Conservation (phyloP, 2,329 filamentous ascomycete species). For the Aspergillus sp. region DNA sequence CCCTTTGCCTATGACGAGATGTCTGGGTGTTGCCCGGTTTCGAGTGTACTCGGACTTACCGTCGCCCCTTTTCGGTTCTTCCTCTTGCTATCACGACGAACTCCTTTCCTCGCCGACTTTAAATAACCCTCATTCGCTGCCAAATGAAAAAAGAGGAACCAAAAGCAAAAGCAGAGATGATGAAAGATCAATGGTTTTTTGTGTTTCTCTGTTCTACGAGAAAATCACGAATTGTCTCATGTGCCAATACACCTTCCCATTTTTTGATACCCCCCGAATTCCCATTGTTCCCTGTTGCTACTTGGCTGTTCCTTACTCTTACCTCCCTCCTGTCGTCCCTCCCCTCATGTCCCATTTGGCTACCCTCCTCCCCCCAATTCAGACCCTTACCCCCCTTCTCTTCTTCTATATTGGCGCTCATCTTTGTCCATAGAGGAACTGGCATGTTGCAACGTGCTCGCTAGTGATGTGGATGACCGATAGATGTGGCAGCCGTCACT, state of each 20-base stretch:
- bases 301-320: background rate
- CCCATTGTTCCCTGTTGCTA: background rate
- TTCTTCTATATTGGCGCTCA: constrained; percentile 31
- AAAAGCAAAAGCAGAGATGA: constrained; percentile 11
- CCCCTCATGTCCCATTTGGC: constrained; percentile 3
- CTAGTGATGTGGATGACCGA: constrained; percentile 6
- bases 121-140: background rate
- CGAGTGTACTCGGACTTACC: constrained; percentile 28
- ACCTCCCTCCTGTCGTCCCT: constrained; percentile 7
- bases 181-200: constrained; percentile 5
- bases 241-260: constrained; percentile 8
- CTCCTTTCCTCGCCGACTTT: background rate
- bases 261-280: constrained; percentile 27
- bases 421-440: constrained; percentile 16
- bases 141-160: constrained; percentile 19
- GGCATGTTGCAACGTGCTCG: constrained; percentile 7
- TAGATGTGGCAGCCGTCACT: constrained; percentile 39
- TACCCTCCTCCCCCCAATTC: background rate
- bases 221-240: constrained; percentile 12
- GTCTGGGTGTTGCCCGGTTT: background rate
- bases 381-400: constrained; percentile 11
- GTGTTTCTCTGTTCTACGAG: constrained; percentile 3
- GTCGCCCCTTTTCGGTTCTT: constrained; percentile 26
- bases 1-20: background rate
- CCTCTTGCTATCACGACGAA: constrained; percentile 20